phyloP scores from a whole-genome alignment of 257 asterid genomes.

The Penstemon barbatus region DNA sequence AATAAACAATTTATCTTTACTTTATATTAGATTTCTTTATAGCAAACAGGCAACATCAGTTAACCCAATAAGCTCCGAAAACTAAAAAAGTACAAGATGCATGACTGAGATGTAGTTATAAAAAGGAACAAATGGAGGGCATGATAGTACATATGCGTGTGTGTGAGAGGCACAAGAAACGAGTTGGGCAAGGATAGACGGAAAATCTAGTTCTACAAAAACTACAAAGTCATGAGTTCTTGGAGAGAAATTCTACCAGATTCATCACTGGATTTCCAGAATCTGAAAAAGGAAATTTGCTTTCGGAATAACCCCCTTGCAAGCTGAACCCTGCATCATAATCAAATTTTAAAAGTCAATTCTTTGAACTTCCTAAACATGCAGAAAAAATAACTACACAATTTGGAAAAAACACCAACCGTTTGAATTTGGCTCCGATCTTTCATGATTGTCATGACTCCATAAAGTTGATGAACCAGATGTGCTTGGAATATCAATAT shows the following conservation, averaged over 20 bases:
- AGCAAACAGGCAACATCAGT: not conserved
- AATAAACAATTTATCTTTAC: not conserved
- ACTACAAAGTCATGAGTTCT: conserved; percentile 11
- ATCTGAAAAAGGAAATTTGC: conserved; percentile 51
- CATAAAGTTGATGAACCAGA: conserved; percentile 27
- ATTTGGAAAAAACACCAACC: conserved; percentile 33
- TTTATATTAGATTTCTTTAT: not conserved
- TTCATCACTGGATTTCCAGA: conserved; percentile 67
- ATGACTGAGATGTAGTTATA: not conserved
- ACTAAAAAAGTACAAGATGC: not conserved
- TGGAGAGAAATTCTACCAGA: conserved; percentile 38
- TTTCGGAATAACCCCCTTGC: conserved; percentile 41
- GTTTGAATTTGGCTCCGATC: conserved; percentile 31
- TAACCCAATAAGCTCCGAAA: not conserved
- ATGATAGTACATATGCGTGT: not conserved
- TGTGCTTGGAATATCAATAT: conserved; percentile 29
- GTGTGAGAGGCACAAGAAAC: not conserved
- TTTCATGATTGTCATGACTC: conserved; percentile 31
- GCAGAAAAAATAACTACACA: not conserved
- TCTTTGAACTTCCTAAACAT: not conserved
- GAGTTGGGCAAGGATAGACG: not conserved
- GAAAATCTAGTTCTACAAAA: not conserved
- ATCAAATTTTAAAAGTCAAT: conserved; percentile 13
- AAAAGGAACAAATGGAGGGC: conserved; percentile 11
- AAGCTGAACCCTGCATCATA: conserved; percentile 37